Percentiles rank a stretch among this genome's conserved stretches.
Evolutionary conservation across 1,284 basidiomycete species (phyloP).

Genomic region (Caloboletus firmus): DNA sequence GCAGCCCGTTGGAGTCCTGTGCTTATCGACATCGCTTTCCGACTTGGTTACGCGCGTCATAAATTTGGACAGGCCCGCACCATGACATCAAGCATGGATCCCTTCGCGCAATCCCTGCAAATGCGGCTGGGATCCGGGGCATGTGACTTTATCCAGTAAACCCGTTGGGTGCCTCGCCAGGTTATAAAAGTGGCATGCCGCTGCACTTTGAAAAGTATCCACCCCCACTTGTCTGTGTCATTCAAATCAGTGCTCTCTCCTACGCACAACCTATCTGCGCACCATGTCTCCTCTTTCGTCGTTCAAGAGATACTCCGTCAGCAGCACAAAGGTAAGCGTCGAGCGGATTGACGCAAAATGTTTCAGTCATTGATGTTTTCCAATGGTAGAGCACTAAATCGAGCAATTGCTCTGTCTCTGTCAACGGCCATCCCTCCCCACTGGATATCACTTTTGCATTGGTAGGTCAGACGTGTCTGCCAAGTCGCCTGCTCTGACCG

Average conservation of each 20-base stretch:
- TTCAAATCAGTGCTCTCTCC: neutral
- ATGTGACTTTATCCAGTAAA: conserved; percentile 2
- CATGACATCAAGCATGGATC: neutral
- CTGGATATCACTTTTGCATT: conserved; percentile 21
- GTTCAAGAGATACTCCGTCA: conserved; percentile 25
- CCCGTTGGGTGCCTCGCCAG: neutral
- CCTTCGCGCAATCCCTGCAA: conserved; percentile 2
- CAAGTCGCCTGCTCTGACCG: neutral
- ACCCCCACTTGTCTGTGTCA: neutral
- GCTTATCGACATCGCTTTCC: no score
- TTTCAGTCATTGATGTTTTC: neutral
- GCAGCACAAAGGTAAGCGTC: conserved; percentile 19
- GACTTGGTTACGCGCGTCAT: no score
- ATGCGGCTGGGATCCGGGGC: conserved; percentile 11
- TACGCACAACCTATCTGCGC: neutral
- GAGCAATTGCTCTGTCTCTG: conserved; percentile 10
- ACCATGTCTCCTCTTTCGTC: conserved; percentile 22
- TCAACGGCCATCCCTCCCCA: conserved; percentile 17
- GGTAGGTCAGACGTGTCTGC: conserved; percentile 13
- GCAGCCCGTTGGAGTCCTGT: no score
- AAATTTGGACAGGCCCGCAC: neutral
- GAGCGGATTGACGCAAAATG: neutral
- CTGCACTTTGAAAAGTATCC: neutral
- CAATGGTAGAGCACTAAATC: conserved; percentile 21
- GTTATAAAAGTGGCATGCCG: conserved; percentile 21